Evolutionary conservation across 2,329 filamentous ascomycete species (phyloP).

Genomic region (Hymenoscyphus salicellus): DNA sequence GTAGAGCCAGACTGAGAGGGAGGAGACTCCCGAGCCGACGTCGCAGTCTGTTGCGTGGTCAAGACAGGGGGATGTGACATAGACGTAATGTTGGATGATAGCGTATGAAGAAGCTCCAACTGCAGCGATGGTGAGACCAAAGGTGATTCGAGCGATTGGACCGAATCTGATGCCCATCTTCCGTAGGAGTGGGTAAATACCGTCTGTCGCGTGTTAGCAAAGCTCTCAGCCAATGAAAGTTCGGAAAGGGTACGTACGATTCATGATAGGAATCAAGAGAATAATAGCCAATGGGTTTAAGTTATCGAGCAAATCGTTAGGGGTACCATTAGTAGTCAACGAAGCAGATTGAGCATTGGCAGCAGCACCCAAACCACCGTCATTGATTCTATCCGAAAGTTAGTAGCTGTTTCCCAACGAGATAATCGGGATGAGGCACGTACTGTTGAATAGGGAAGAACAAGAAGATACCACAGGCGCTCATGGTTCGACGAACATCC

Average conservation of each 20-base stretch:
- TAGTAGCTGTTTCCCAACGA: not conserved
- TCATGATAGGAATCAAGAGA: conserved; percentile 68
- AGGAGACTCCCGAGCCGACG: conserved; percentile 43
- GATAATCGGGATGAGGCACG: not conserved
- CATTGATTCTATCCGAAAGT: conserved; percentile 11
- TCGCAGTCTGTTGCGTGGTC: conserved; percentile 42
- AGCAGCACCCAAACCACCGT: conserved; percentile 68
- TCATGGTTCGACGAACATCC: conserved; percentile 66
- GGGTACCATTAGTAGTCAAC: conserved; percentile 66
- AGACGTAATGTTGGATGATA: conserved; percentile 59
- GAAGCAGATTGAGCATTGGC: conserved; percentile 76
- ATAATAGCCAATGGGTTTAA: conserved; percentile 74
- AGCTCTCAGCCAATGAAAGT: too few relatives aligned
- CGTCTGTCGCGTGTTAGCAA: conserved; percentile 15
- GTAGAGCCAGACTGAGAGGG: conserved; percentile 62
- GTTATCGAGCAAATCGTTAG: conserved; percentile 74
- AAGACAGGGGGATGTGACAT: conserved; percentile 60
- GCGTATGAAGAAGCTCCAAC: conserved; percentile 59
- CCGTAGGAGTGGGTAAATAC: conserved; percentile 66
- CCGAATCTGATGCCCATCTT: conserved; percentile 61
- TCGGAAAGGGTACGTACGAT: conserved; percentile 37
- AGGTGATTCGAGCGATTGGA: conserved; percentile 70
- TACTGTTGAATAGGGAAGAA: conserved; percentile 44
- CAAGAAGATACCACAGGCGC: conserved; percentile 64
- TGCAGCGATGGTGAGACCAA: conserved; percentile 63